phyloP scores from a whole-genome alignment of 345 rosid genomes.

The Cardamine resedifolia region DNA sequence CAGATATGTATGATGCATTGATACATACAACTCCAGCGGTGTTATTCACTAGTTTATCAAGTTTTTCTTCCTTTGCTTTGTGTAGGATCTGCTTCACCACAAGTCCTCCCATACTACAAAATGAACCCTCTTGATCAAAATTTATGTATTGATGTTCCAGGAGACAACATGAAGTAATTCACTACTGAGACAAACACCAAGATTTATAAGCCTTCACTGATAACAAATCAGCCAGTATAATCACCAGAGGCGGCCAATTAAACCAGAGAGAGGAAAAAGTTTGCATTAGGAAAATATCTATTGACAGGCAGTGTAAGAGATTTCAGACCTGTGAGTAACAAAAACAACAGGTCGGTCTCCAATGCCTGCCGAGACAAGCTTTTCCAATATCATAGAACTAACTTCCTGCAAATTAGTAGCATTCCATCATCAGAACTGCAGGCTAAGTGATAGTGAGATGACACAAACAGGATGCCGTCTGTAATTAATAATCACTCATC shows the following conservation, averaged over 20 bases:
- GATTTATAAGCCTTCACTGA: not conserved
- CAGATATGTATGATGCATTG: slow-evolving; percentile 4
- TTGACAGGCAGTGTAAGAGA: slow-evolving; percentile 2
- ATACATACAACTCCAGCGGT: slow-evolving; percentile 85
- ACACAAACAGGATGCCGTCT: slow-evolving; percentile 1
- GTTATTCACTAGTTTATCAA: slow-evolving; percentile 74
- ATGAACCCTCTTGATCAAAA: slow-evolving; percentile 27
- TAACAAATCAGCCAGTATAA: slow-evolving; percentile 4
- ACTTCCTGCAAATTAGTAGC: slow-evolving; percentile 68
- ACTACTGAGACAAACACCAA: slow-evolving; percentile 2
- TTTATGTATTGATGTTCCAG: not conserved
- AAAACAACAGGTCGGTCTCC: slow-evolving; percentile 95
- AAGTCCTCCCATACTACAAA: slow-evolving; percentile 93
- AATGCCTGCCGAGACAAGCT: slow-evolving; percentile 89
- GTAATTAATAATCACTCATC: slow-evolving; percentile 4
- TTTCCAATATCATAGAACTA: slow-evolving; percentile 70
- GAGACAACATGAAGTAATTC: not conserved
- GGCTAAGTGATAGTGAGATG: slow-evolving; percentile 4
- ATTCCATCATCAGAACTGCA: slow-evolving; percentile 1
- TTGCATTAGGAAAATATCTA: slow-evolving; percentile 1
- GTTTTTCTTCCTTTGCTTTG: slow-evolving; percentile 82
- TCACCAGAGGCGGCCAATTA: not conserved
- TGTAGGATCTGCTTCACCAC: slow-evolving; percentile 92
- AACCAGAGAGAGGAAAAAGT: not conserved
- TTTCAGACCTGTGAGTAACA: slow-evolving; percentile 87